Percentiles rank a stretch among this genome's conserved stretches.
These are phyloP conservation scores for Ceratobasidium papillatum DNA, from an alignment of 1,284 basidiomycete species.

Conservation along the genomic window DNA sequence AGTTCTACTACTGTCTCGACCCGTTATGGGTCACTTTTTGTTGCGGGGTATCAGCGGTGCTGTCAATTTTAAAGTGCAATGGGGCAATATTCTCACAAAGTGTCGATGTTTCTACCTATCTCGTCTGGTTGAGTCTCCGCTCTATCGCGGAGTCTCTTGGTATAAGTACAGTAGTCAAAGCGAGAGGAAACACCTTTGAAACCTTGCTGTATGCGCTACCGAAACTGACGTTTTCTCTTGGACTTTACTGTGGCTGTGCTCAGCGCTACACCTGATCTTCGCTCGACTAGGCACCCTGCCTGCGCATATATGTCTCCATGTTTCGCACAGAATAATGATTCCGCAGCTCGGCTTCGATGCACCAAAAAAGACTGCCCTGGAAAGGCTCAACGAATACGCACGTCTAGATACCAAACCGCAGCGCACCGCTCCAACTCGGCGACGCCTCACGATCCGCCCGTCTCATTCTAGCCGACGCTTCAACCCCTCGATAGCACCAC, in stretches of 20 bases:
- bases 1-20: no score
- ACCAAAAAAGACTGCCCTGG: neutral
- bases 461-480: constrained; percentile 33
- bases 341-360: neutral
- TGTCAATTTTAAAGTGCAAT: neutral
- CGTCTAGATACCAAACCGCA: neutral
- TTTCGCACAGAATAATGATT: neutral
- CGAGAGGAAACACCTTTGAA: neutral
- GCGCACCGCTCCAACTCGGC: neutral
- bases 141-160: neutral
- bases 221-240: neutral
- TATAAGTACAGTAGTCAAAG: neutral
- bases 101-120: neutral
- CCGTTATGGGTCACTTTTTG: neutral
- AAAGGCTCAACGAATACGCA: neutral
- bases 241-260: neutral
- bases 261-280: neutral
- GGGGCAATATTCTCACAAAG: constrained; percentile 12
- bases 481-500: neutral
- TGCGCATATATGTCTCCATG: neutral
- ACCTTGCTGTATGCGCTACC: neutral
- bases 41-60: neutral
- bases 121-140: neutral
- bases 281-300: neutral
- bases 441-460: neutral